These are phyloP conservation scores for Chalara sp. DNA, from an alignment of 2,329 filamentous ascomycete genomes.

Conservation along the genomic window DNA sequence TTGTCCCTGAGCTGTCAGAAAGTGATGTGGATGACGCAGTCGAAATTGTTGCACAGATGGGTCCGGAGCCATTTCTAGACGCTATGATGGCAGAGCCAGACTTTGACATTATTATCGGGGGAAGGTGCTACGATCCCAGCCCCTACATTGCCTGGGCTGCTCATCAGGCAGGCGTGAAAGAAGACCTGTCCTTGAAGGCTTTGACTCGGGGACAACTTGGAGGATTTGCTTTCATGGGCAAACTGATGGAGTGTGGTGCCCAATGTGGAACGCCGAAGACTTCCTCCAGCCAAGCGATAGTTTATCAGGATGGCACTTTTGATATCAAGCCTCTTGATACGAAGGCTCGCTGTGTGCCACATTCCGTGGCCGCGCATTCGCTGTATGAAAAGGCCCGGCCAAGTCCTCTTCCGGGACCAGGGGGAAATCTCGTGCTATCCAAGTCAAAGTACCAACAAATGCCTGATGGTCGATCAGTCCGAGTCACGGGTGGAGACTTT, in stretches of 20 bases:
- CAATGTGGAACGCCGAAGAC: constrained; percentile 34
- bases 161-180: constrained; percentile 19
- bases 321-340: constrained; percentile 38
- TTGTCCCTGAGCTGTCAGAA: constrained; percentile 33
- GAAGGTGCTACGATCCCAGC: constrained; percentile 33
- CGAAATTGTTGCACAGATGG: constrained; percentile 39
- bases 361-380: constrained; percentile 45
- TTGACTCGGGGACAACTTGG: constrained; percentile 21
- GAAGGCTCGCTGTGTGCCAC: constrained; percentile 35
- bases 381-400: constrained; percentile 49
- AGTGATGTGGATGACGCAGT: constrained; percentile 31
- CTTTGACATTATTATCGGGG: constrained; percentile 32
- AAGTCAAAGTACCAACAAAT: constrained; percentile 37
- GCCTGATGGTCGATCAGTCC: constrained; percentile 30
- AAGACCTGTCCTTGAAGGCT: background rate
- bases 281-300: constrained; percentile 25
- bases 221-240: constrained; percentile 44
- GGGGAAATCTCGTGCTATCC: constrained; percentile 38
- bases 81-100: constrained; percentile 35
- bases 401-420: constrained; percentile 42
- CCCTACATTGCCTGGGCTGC: constrained; percentile 34
- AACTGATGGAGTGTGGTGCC: constrained; percentile 47
- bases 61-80: constrained; percentile 36
- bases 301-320: constrained; percentile 35
- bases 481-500: constrained; percentile 35